Percentiles rank a stretch among this genome's conserved stretches.
Evolutionary conservation across 2,329 filamentous ascomycete genomes (phyloP).

Genomic region (Drechslerella coelobrocha): DNA sequence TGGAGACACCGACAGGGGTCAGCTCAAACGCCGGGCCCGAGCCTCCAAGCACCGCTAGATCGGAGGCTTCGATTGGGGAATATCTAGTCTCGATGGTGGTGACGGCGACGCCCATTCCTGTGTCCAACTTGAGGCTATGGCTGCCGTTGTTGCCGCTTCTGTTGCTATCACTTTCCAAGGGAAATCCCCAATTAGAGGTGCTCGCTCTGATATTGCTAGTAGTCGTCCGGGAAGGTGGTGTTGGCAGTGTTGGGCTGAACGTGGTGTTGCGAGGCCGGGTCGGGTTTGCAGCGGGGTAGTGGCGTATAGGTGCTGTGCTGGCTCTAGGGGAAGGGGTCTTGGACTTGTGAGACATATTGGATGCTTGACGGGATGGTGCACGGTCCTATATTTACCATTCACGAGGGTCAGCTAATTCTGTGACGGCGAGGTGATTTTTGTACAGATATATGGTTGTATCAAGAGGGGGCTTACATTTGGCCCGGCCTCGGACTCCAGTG

Average conservation of each 20-base stretch:
- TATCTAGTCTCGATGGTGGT: conserved; percentile 45
- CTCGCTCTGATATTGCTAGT: not conserved
- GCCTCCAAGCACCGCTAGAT: conserved; percentile 10
- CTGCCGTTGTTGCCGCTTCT: not conserved
- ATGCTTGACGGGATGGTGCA: conserved; percentile 31
- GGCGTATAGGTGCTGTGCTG: conserved; percentile 21
- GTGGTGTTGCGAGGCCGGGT: conserved; percentile 20
- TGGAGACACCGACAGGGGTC: conserved; percentile 16
- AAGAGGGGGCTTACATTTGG: conserved; percentile 20
- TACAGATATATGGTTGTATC: not conserved
- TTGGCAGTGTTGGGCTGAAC: conserved; percentile 15
- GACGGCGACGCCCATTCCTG: conserved; percentile 27
- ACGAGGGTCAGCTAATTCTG: not conserved
- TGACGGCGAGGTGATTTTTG: not conserved
- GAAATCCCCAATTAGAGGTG: conserved; percentile 48
- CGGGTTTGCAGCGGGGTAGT: conserved; percentile 30
- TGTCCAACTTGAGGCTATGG: conserved; percentile 21
- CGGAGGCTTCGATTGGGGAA: conserved; percentile 27
- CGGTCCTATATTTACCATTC: conserved; percentile 19
- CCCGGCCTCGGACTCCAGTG: conserved; percentile 34
- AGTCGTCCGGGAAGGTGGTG: conserved; percentile 8
- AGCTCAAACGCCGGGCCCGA: conserved; percentile 38
- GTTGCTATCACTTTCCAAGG: conserved; percentile 16
- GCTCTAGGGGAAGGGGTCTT: conserved; percentile 16
- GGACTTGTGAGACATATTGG: conserved; percentile 21